phyloP scores from a whole-genome alignment of 441 rosid species.

The Theobroma grandiflorum region DNA sequence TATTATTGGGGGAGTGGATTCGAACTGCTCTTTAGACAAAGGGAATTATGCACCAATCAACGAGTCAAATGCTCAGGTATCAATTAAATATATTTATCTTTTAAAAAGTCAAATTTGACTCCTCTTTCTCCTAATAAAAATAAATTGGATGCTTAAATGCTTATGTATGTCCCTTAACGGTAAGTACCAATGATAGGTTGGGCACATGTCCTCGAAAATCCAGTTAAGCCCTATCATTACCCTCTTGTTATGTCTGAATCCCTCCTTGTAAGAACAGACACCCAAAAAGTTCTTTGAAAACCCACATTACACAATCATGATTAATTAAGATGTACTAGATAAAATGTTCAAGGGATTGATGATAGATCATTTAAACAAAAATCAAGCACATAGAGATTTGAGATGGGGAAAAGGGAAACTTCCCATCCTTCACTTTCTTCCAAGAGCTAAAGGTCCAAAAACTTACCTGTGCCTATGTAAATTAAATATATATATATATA shows the following conservation, averaged over 20 bases:
- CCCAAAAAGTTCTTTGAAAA: neutral
- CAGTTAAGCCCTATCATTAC: slow-evolving; percentile 17
- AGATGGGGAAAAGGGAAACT: slow-evolving; percentile 29
- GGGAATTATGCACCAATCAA: too few species aligned
- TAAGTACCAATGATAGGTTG: neutral
- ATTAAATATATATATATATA: too few species aligned
- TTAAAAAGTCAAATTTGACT: too few species aligned
- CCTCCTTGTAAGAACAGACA: neutral
- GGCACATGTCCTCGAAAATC: neutral
- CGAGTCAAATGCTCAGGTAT: too few species aligned
- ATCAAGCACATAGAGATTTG: slow-evolving; percentile 11
- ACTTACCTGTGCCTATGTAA: slow-evolving; percentile 15
- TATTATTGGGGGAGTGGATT: too few species aligned
- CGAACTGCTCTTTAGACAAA: too few species aligned
- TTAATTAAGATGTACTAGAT: neutral
- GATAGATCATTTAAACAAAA: neutral
- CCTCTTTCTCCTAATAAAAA: too few species aligned
- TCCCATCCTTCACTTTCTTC: slow-evolving; percentile 35
- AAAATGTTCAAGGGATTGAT: too few species aligned
- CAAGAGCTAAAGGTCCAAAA: slow-evolving; percentile 32
- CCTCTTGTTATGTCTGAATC: slow-evolving; percentile 8
- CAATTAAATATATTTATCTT: too few species aligned
- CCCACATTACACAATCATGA: slow-evolving; percentile 8
- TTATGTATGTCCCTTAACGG: slow-evolving; percentile 4
- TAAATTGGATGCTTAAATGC: neutral